These are phyloP conservation scores for Chaetothyriales sp. DNA, from an alignment of 2,329 filamentous ascomycete species.

Conservation along the genomic window DNA sequence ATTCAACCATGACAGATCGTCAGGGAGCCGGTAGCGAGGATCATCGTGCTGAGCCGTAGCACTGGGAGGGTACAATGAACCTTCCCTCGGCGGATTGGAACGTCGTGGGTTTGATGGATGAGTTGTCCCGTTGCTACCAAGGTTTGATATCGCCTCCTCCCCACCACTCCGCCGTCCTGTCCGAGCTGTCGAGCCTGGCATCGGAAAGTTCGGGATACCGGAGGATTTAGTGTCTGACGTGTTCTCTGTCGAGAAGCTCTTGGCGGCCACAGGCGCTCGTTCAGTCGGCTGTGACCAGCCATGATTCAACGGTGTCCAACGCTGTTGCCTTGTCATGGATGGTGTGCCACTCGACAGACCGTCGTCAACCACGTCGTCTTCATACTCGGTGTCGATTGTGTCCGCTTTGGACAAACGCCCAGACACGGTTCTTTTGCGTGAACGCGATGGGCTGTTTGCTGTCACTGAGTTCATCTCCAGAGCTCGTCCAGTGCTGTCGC, in stretches of 20 bases:
- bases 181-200: not conserved
- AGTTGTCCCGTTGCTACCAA: not conserved
- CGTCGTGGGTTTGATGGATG: not conserved
- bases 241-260: not conserved
- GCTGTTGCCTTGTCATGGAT: slow-evolving; percentile 4
- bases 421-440: slow-evolving; percentile 21
- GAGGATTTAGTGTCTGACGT: not conserved
- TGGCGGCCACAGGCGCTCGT: not conserved
- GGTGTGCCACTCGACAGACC: slow-evolving; percentile 20
- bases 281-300: not conserved
- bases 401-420: slow-evolving; percentile 30
- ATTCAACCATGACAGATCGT: slow-evolving; percentile 19
- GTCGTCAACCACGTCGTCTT: slow-evolving; percentile 17
- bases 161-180: not conserved
- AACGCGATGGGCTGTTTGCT: slow-evolving; percentile 21
- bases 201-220: slow-evolving; percentile 1
- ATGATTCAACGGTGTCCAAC: not conserved
- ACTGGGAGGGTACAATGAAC: not conserved
- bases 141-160: not conserved
- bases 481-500: slow-evolving; percentile 18
- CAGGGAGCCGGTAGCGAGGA: not conserved
- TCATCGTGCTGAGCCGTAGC: not conserved
- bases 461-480: slow-evolving; percentile 27
- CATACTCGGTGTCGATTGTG: slow-evolving; percentile 23
- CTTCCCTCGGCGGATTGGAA: not conserved